Conservation (phyloP, 176 grass and related monocot species). For the Oryza punctata region DNA sequence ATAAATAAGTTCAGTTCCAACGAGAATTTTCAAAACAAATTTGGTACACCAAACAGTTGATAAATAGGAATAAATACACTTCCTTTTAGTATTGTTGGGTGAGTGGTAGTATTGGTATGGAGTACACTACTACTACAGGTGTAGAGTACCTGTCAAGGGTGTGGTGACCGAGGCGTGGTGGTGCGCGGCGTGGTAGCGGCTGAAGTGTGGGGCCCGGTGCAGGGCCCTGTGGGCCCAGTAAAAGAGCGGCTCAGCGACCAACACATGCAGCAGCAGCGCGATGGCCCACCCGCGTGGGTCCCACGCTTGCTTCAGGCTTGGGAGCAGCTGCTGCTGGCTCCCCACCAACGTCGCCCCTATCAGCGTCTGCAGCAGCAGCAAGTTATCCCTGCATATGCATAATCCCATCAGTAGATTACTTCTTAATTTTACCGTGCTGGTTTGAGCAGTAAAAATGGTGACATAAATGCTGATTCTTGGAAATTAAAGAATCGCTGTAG, state of each 20-base stretch:
- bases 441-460: too few relatives aligned
- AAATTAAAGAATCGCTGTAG: too few relatives aligned
- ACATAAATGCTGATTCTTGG: too few relatives aligned
- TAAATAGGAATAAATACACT: background rate
- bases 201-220: slow-evolving; percentile 57
- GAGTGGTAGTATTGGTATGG: too few relatives aligned
- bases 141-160: slow-evolving; percentile 58
- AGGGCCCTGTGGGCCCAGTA: slow-evolving; percentile 79
- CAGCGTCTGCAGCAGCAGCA: slow-evolving; percentile 74
- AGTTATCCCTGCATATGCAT: slow-evolving; percentile 68
- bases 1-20: too few relatives aligned
- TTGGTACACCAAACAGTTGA: background rate
- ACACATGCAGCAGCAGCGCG: slow-evolving; percentile 72
- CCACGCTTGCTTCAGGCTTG: slow-evolving; percentile 31
- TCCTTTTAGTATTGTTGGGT: too few relatives aligned
- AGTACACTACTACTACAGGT: too few relatives aligned
- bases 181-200: slow-evolving; percentile 61
- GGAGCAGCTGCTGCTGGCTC: slow-evolving; percentile 30
- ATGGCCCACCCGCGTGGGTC: slow-evolving; percentile 54
- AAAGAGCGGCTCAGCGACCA: slow-evolving; percentile 79
- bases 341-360: slow-evolving; percentile 43
- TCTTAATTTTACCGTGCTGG: too few relatives aligned
- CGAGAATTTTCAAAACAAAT: background rate
- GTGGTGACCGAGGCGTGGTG: slow-evolving; percentile 66
- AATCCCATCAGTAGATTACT: too few relatives aligned